Evolutionary conservation across 495 filamentous ascomycete species (phyloP).

Genomic region (Pseudotulostoma volvatum): DNA sequence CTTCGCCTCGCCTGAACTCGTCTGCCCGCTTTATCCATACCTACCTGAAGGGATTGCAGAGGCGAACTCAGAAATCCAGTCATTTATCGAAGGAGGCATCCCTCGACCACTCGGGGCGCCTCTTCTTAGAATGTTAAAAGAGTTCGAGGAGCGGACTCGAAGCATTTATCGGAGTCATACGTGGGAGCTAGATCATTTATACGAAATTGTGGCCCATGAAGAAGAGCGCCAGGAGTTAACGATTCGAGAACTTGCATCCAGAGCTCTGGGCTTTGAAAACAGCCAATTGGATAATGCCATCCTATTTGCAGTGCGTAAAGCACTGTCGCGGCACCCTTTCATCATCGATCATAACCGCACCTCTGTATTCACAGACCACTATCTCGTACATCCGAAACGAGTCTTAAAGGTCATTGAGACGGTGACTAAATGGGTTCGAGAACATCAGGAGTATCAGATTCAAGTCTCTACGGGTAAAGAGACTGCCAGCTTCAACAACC

Average conservation of each 20-base stretch:
- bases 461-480: slow-evolving; percentile 13
- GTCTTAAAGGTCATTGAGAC: slow-evolving; percentile 26
- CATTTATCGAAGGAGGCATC: slow-evolving; percentile 26
- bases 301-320: slow-evolving; percentile 53
- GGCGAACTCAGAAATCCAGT: slow-evolving; percentile 25
- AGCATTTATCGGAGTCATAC: slow-evolving; percentile 31
- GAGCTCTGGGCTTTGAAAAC: slow-evolving; percentile 25
- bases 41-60: slow-evolving; percentile 35
- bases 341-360: slow-evolving; percentile 32
- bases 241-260: slow-evolving; percentile 44
- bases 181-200: slow-evolving; percentile 31
- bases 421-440: slow-evolving; percentile 40
- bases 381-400: slow-evolving; percentile 34
- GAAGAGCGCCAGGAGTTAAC: slow-evolving; percentile 36
- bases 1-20: slow-evolving; percentile 40
- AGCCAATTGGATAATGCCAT: slow-evolving; percentile 33
- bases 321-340: slow-evolving; percentile 26
- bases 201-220: slow-evolving; percentile 29
- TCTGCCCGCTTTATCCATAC: slow-evolving; percentile 43
- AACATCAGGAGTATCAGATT: slow-evolving; percentile 34
- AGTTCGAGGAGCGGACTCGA: slow-evolving; percentile 15
- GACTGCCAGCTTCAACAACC: slow-evolving; percentile 8
- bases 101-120: slow-evolving; percentile 22
- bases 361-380: slow-evolving; percentile 24
- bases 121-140: slow-evolving; percentile 18